Evolutionary conservation across 2,329 filamentous ascomycete species (phyloP), one percentile per base, ranked within the genome.

Genomic region (Scedosporium minutisporum): DNA sequence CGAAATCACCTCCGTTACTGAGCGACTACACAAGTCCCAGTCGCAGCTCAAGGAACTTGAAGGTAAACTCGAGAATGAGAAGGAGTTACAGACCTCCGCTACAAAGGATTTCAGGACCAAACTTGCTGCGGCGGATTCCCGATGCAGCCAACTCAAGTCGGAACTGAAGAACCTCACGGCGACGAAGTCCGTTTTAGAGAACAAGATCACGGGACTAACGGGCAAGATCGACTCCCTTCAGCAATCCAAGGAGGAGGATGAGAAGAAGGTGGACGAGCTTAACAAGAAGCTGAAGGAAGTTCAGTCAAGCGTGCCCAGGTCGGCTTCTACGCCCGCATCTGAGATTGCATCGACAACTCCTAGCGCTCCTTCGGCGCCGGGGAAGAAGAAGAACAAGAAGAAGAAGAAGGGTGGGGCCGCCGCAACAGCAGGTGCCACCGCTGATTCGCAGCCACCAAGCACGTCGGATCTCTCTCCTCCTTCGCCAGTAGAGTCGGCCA

Each of bases 301-400:
- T 14, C 61, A 69, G 1, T 65, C 69, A 23, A 59, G 70, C 1
- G 42, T 66, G 4, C 46, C 68, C 10, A 61, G 65, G 25, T 25
- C 69, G 5, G 57, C 44, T 48, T 21, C 70, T 5, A 25, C 67
- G n/a, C 51, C 71, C 2, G 65, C 70, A 16, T 64, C 70, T 7
- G 65, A 69, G 14, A 66, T 66, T 42, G 60, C 70, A 2, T 64
- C 73, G 3, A 63, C 72, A 3, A 53, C 73, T 1, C 60, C 70
- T 1, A 44, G 73, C 0, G 41, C 69, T 0, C 57, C 72, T 1
- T 59, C 69, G 3, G 59, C 70, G 1, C 63, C 69, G 6, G 53
- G 69, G 6, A 83, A 81, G 64, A 93, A 92, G 76, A 96, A 91
- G 75, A 93, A 90, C 74, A 96, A 92, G 66, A 90, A 90, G 72